Evolutionary conservation across 1,284 basidiomycete genomes (phyloP), one percentile per base, ranked within the genome.

Genomic region (Moesziomyces sp.): DNA sequence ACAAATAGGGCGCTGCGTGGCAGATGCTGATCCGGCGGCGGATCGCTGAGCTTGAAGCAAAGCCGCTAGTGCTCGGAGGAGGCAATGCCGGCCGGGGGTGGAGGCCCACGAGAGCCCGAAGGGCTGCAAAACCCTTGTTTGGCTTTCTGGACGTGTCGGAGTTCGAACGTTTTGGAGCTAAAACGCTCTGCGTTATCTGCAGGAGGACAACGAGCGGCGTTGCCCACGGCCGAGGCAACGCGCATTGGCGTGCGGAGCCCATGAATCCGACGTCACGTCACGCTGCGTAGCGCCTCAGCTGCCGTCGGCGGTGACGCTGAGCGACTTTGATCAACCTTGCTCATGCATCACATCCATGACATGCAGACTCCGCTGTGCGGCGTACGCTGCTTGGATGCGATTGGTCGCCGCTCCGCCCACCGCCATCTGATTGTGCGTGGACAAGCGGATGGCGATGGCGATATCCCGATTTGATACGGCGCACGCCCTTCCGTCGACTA

Each of bases 111-210:
- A 44, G 26, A 28, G 51, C 46, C 26, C 40, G n/a, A 30, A 28
- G 10, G 8, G 35, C 43, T 19, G 26, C 30, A 8, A 30, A n/a
- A 21, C 24, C 24, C 44, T 43, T 14, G 8, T 10, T 16, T 40
- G 23, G 23, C 24, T 58, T 58, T 46, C 55, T 64, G 61, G 55
- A 64, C 61, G 21, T 50, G 54, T 63, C 61, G 55, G 61, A 63
- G 55, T 49, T 53, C 28, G 35, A 52, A 48, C n/a, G 23, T 6
- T 35, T 18, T 40, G 30, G 46, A 58, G 44, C 50, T 59, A 52
- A 48, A 38, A 19, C 30, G 30, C 30, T 57, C 23, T 28, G 18
- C 14, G 19, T 45, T 48, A 40, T 45, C 26, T 7, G 26, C 48
- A 47, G 45, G 30, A 33, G 30, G 30, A 13, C 30, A 33, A 33